A percentile compares a stretch with the other conserved stretches of the same genome.
Evolutionary conservation across 140 eudicot species (phyloP).

Genomic region (Eryngium alpinum): DNA sequence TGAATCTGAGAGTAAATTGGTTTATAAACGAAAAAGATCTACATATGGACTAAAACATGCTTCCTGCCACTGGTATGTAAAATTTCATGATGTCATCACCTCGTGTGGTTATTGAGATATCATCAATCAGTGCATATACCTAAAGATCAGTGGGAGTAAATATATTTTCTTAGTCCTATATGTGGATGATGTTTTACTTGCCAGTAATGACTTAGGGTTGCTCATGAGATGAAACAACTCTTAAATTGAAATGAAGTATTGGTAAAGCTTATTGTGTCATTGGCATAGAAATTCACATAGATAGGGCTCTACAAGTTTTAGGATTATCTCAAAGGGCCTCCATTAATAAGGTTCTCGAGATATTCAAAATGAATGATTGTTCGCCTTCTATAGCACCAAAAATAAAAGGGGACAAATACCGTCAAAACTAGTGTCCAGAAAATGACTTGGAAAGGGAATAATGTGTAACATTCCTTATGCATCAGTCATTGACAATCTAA

Average conservation of each 20-base stretch:
- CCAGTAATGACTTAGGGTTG: not conserved
- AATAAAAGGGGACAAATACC: not conserved
- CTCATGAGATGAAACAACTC: slow-evolving; percentile 5
- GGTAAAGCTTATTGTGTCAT: not conserved
- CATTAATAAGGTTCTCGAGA: not conserved
- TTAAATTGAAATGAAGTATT: slow-evolving; percentile 11
- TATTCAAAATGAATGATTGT: slow-evolving; percentile 5
- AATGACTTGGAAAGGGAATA: not conserved
- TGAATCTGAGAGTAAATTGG: slow-evolving; percentile 8
- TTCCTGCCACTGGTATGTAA: slow-evolving; percentile 14
- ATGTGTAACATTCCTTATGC: not conserved
- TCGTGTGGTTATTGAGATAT: not conserved
- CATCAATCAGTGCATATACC: slow-evolving; percentile 7
- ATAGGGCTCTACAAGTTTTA: not conserved
- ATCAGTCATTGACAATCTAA: not conserved
- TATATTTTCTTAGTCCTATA: slow-evolving; percentile 1
- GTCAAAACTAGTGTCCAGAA: not conserved
- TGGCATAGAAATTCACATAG: not conserved
- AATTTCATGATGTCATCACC: slow-evolving; percentile 5
- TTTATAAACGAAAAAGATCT: not conserved
- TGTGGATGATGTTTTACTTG: slow-evolving; percentile 14
- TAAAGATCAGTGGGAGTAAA: slow-evolving; percentile 14
- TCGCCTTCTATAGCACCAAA: not conserved
- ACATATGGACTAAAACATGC: slow-evolving; percentile 5
- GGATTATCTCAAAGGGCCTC: not conserved